Percentiles rank a stretch among this genome's conserved stretches.
Evolutionary conservation across 805 yeast species (phyloP).

Genomic region (Allodekkera sacchari): DNA sequence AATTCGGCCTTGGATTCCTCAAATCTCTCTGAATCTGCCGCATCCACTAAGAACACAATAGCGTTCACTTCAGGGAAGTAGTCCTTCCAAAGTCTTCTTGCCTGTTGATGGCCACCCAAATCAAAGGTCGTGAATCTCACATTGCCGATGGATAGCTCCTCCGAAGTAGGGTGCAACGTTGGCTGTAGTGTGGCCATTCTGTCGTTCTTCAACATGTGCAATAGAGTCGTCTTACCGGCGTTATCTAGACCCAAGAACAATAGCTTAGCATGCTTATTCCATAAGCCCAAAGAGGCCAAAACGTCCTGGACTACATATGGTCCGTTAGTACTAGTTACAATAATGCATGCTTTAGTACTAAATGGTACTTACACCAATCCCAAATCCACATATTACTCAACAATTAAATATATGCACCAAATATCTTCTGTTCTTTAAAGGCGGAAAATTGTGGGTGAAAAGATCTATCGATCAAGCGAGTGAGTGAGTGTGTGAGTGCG

Average conservation of each 20-base stretch:
- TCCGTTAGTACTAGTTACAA: slow-evolving; percentile 5
- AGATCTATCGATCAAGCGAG: too few species aligned
- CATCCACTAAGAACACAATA: slow-evolving; percentile 91
- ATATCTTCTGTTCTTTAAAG: not conserved
- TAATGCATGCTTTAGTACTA: not conserved
- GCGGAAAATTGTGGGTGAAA: too few species aligned
- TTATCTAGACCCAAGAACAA: slow-evolving; percentile 94
- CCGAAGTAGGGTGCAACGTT: slow-evolving; percentile 97
- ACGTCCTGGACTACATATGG: slow-evolving; percentile 53
- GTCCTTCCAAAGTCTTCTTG: slow-evolving; percentile 98
- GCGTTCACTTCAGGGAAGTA: slow-evolving; percentile 99
- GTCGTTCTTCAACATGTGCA: slow-evolving; percentile 86
- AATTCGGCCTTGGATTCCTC: slow-evolving; percentile 92
- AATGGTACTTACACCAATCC: slow-evolving; percentile 29
- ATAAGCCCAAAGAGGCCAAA: slow-evolving; percentile 68
- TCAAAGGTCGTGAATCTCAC: slow-evolving; percentile 97
- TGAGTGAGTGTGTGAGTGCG: too few species aligned
- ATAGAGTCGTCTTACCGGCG: slow-evolving; percentile 91
- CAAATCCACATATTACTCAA: slow-evolving; percentile 30
- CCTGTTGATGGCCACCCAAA: slow-evolving; percentile 97
- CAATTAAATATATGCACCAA: slow-evolving; percentile 1
- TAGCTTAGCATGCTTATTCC: slow-evolving; percentile 95
- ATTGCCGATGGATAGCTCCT: slow-evolving; percentile 93
- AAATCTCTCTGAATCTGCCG: slow-evolving; percentile 93
- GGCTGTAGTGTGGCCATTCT: slow-evolving; percentile 97